A percentile compares a stretch with the other conserved stretches of the same genome.
These are phyloP conservation scores for Colletotrichum gigasporum DNA, from an alignment of 2,329 filamentous ascomycete species.

Conservation along the genomic window DNA sequence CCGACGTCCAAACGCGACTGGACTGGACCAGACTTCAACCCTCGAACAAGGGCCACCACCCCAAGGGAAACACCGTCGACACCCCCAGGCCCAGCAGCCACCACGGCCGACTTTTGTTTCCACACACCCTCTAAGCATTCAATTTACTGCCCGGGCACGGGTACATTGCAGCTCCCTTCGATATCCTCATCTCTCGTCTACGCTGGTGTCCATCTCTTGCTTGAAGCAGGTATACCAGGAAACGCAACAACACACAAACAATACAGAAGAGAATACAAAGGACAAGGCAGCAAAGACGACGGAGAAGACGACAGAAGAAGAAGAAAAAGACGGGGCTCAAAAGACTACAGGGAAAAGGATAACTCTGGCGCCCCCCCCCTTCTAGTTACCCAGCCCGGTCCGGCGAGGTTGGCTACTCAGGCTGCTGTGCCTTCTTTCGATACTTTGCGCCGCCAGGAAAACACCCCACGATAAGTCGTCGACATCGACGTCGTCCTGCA, in stretches of 20 bases:
- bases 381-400: background rate
- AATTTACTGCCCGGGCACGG: background rate
- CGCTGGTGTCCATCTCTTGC: too few species aligned
- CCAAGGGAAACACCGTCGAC: constrained; percentile 22
- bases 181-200: background rate
- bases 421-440: constrained; percentile 2
- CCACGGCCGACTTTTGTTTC: constrained; percentile 4
- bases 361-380: too few species aligned
- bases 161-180: constrained; percentile 17
- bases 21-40: constrained; percentile 11
- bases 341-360: too few species aligned
- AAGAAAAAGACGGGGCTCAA: too few species aligned
- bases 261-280: too few species aligned
- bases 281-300: too few species aligned
- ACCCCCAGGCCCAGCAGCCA: constrained; percentile 16
- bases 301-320: too few species aligned
- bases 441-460: constrained; percentile 1
- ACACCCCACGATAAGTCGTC: constrained; percentile 9
- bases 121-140: constrained; percentile 3
- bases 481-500: constrained; percentile 10
- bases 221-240: too few species aligned
- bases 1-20: constrained; percentile 29
- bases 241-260: too few species aligned
- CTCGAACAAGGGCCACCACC: constrained; percentile 20
- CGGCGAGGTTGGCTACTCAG: background rate